Conservation (phyloP, 2,329 filamentous ascomycete species). For the Hypoxylon sp. region DNA sequence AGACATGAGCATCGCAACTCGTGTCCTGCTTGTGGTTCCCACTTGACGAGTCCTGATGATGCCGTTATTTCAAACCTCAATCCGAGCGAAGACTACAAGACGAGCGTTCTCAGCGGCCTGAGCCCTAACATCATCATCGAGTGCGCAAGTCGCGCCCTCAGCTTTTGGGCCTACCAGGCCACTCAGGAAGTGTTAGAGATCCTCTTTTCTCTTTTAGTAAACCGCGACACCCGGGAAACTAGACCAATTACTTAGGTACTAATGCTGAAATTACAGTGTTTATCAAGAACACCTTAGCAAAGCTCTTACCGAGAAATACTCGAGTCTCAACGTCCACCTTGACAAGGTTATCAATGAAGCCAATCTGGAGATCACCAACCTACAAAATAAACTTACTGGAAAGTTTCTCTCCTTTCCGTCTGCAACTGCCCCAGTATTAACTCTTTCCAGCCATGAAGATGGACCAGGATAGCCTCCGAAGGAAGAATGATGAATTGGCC, state of each 20-base stretch:
- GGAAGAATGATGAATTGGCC: conserved; percentile 80
- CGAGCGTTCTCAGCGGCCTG: conserved; percentile 85
- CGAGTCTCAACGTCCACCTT: conserved; percentile 73
- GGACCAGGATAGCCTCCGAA: conserved; percentile 74
- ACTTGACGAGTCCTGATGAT: conserved; percentile 80
- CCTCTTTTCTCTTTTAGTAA: neutral
- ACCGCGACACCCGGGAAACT: conserved; percentile 11
- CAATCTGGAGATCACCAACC: conserved; percentile 76
- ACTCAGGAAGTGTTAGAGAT: conserved; percentile 82
- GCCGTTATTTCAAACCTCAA: conserved; percentile 79
- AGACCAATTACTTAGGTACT: neutral
- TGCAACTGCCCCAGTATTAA: conserved; percentile 32
- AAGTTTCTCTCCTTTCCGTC: conserved; percentile 42
- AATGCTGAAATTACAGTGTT: conserved; percentile 62
- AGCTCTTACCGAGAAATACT: conserved; percentile 79
- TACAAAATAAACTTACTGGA: conserved; percentile 77
- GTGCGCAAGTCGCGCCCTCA: conserved; percentile 82
- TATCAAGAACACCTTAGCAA: conserved; percentile 84
- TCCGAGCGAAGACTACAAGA: conserved; percentile 91
- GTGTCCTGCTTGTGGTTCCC: conserved; percentile 83
- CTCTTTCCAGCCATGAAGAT: conserved; percentile 64
- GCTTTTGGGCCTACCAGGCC: conserved; percentile 90
- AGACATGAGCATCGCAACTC: conserved; percentile 64
- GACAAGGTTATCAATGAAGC: conserved; percentile 82
- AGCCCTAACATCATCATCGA: conserved; percentile 88